Conservation (phyloP, 306 rosid genomes). For the Spatholobus suberectus region DNA sequence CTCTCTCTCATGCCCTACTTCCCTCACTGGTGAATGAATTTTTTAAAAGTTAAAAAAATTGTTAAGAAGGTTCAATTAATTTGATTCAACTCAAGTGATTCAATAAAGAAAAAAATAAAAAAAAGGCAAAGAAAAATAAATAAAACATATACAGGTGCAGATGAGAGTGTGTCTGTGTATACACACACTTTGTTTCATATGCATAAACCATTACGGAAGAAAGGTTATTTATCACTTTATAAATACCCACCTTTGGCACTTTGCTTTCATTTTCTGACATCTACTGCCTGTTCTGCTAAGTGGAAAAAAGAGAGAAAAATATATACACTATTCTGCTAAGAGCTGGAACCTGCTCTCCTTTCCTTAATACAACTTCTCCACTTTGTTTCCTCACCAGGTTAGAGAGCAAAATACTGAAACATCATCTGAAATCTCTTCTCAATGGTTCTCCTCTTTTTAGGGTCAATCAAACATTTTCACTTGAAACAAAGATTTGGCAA, state of each 20-base stretch:
- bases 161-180: background rate
- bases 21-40: conserved; percentile 12
- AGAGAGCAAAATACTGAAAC: conserved; percentile 60
- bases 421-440: conserved; percentile 43
- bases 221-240: conserved; percentile 61
- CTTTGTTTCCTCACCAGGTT: conserved; percentile 55
- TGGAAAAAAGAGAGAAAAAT: conserved; percentile 28
- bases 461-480: conserved; percentile 37
- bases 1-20: conserved; percentile 43
- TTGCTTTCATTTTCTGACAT: conserved; percentile 62
- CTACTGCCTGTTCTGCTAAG: conserved; percentile 44
- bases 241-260: conserved; percentile 57
- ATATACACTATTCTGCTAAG: conserved; percentile 23
- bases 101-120: background rate
- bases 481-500: conserved; percentile 39
- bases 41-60: background rate
- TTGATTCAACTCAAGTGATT: background rate
- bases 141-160: conserved; percentile 17
- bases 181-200: conserved; percentile 21
- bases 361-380: conserved; percentile 32
- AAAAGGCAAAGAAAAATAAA: background rate
- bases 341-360: conserved; percentile 51
- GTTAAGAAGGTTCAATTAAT: background rate
- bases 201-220: conserved; percentile 38
- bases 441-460: conserved; percentile 51